Evolutionary conservation across 2,329 filamentous ascomycete genomes (phyloP), one percentile per base, ranked within the genome.

Genomic region (Fusarium anguioides): DNA sequence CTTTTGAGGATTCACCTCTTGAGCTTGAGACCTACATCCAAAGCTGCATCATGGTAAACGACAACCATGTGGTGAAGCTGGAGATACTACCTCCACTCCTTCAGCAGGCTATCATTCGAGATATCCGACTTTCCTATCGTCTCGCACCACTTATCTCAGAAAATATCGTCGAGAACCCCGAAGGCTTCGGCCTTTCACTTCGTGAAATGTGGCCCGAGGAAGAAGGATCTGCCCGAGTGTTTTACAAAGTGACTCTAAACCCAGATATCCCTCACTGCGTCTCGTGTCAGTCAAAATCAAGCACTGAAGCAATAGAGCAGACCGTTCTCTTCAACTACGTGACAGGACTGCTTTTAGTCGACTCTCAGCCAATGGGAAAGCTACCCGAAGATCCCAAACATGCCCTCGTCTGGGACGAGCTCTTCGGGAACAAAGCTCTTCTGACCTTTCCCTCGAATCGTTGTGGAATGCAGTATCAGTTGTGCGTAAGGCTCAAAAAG

Each of bases 391-490:
- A 84, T 4, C 83, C 85, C 27, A 81, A 79, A 18, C 78, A 81
- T 0, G 58, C 66, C 0, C 63, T 77, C 5, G 50, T 71, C 1
- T 76, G 89, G 21, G 75, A 77, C 6, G 78, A 82, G 8, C 77
- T 91, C 0, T 89, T 91, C 69, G 86, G 86, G 0, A 76, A 82
- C 5, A 81, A 86, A 23, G 78, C 78, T 15, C 80, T 89, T 0
- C 77, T 82, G 3, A 84, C 82, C 0, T 86, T 74, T 26, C 84
- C 87, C 0, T 89, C 88, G 0, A 51, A 68, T 0, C 66, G 84
- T 0, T 74, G 68, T 0, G 86, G 84, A 0, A 90, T 91, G 86
- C 81, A 80, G 2, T 84, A 87, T 77, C 12, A 59, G 53, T n/a
- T 23, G 26, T 73, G 54, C 54, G 47, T 29, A 20, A 50, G 17